Conservation (phyloP, 192 early-diverging fungal species). For the Ambispora gerdemannii region DNA sequence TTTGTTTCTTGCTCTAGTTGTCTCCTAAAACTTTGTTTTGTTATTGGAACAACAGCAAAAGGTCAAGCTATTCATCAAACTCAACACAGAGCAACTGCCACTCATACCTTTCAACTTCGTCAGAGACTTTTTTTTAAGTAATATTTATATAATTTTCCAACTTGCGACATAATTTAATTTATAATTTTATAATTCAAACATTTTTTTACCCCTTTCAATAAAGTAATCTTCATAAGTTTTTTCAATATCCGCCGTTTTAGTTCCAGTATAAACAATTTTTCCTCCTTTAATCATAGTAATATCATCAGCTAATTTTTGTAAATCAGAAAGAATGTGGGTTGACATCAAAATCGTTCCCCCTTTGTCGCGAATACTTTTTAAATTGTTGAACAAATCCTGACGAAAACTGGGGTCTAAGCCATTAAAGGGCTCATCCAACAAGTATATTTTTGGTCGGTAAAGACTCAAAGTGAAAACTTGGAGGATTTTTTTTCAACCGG, state of each 20-base stretch:
- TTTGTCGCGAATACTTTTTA: slow-evolving; percentile 7
- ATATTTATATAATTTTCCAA: slow-evolving; percentile 20
- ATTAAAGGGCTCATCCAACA: slow-evolving; percentile 14
- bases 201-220: slow-evolving; percentile 7
- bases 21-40: no score
- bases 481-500: slow-evolving; percentile 17
- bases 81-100: no score
- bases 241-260: slow-evolving; percentile 10
- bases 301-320: slow-evolving; percentile 20
- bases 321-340: slow-evolving; percentile 7
- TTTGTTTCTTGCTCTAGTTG: no score
- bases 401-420: slow-evolving; percentile 16
- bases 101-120: neutral
- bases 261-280: slow-evolving; percentile 10
- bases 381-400: slow-evolving; percentile 10
- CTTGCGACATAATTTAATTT: slow-evolving; percentile 18
- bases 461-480: slow-evolving; percentile 19
- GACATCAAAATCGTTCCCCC: slow-evolving; percentile 18
- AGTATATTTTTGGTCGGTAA: slow-evolving; percentile 14
- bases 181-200: slow-evolving; percentile 20
- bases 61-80: no score
- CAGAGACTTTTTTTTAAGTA: neutral
- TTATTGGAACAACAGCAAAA: no score
- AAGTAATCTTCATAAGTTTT: slow-evolving; percentile 23
- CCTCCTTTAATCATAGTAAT: slow-evolving; percentile 19